These are phyloP conservation scores for Leavenworthia alabamica DNA, from an alignment of 345 rosid genomes.

Conservation along the genomic window DNA sequence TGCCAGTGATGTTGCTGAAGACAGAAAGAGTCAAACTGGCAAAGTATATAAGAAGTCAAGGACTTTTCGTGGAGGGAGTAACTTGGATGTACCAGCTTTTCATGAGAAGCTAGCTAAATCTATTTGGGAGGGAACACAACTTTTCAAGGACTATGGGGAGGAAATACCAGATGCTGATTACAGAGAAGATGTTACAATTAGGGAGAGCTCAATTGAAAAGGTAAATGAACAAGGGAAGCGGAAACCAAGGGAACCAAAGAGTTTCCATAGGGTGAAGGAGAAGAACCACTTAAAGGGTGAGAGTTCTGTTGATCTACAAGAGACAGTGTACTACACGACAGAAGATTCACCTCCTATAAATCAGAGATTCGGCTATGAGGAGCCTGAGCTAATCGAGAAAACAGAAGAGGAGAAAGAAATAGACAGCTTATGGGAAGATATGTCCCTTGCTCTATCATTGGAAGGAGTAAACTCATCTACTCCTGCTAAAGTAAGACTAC, in stretches of 20 bases:
- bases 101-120: conserved; percentile 9
- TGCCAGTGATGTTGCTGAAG: neutral
- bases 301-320: neutral
- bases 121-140: conserved; percentile 9
- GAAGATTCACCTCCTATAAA: conserved; percentile 28
- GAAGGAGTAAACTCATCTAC: conserved; percentile 22
- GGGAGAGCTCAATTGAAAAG: conserved; percentile 6
- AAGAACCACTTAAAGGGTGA: neutral
- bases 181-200: conserved; percentile 1
- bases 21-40: neutral
- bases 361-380: conserved; percentile 40
- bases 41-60: neutral
- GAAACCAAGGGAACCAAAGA: conserved; percentile 12
- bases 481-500: conserved; percentile 28
- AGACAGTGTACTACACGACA: neutral
- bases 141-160: neutral
- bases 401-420: conserved; percentile 45
- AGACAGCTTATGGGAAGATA: conserved; percentile 51
- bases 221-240: conserved; percentile 1
- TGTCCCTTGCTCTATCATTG: conserved; percentile 34
- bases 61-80: neutral
- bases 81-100: conserved; percentile 1
- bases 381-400: conserved; percentile 32
- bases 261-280: conserved; percentile 3
- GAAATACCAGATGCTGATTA: neutral